Evolutionary conservation across 2,329 filamentous ascomycete species (phyloP).

Genomic region (Alternaria panax): DNA sequence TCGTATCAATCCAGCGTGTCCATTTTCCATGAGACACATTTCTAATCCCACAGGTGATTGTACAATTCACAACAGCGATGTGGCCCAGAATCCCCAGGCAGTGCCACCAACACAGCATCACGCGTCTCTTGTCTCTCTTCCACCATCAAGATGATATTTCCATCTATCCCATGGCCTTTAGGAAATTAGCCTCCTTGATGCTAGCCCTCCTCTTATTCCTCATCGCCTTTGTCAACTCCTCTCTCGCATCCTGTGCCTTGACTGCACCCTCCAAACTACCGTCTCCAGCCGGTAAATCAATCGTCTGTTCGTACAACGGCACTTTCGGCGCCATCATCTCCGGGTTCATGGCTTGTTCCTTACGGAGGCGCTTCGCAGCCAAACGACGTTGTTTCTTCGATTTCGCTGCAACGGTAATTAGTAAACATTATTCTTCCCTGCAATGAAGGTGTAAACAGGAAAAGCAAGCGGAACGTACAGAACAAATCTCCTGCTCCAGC

Average conservation of each 20-base stretch:
- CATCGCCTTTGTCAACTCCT: constrained; percentile 73
- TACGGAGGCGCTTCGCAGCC: constrained; percentile 71
- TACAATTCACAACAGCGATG: neutral
- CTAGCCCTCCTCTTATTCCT: constrained; percentile 74
- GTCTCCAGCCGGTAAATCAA: constrained; percentile 70
- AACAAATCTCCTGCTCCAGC: constrained; percentile 75
- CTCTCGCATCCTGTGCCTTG: constrained; percentile 60
- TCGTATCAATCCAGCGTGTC: neutral
- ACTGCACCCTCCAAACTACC: constrained; percentile 57
- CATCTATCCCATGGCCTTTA: constrained; percentile 73
- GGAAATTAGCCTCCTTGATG: constrained; percentile 87
- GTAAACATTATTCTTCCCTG: neutral
- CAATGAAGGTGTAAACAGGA: neutral
- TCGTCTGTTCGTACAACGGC: constrained; percentile 77
- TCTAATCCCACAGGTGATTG: neutral
- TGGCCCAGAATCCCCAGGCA: neutral
- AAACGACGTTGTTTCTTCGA: constrained; percentile 80
- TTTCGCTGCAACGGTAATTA: constrained; percentile 58
- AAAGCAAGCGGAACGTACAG: constrained; percentile 64
- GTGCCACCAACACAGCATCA: neutral
- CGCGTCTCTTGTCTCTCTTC: neutral
- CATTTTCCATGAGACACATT: neutral
- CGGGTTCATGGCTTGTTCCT: constrained; percentile 69
- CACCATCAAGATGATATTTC: neutral
- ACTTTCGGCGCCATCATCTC: constrained; percentile 69